Evolutionary conservation across 148 eudicot genomes (phyloP).

Genomic region (Rhododendron kiyosumense): DNA sequence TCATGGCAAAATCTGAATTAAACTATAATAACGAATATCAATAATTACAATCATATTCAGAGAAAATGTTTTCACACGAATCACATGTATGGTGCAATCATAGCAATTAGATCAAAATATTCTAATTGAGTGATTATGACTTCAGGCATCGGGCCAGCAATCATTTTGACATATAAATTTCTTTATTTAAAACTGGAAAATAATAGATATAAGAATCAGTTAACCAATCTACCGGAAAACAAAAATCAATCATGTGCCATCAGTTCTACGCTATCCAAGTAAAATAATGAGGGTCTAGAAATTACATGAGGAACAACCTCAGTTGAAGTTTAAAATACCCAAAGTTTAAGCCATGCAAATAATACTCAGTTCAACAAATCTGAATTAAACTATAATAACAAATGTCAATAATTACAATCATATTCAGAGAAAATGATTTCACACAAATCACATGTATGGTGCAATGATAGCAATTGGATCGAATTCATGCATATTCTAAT

Average conservation of each 20-base stretch:
- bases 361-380: background rate
- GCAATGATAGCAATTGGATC: too few species aligned
- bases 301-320: background rate
- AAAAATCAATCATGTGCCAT: background rate
- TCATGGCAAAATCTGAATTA: background rate
- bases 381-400: too few species aligned
- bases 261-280: background rate
- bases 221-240: background rate
- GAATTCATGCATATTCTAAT: too few species aligned
- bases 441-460: too few species aligned
- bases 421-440: too few species aligned
- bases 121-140: background rate
- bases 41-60: too few species aligned
- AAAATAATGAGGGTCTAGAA: background rate
- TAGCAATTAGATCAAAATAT: background rate
- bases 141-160: background rate
- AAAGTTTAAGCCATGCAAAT: background rate
- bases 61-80: background rate
- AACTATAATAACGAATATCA: background rate
- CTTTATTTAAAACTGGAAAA: background rate
- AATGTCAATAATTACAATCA: too few species aligned
- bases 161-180: background rate
- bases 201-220: background rate
- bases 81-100: background rate
- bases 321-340: background rate